These are phyloP conservation scores for Wickerhamomyces subpelliculosus DNA, from an alignment of 805 yeast species.

Conservation along the genomic window DNA sequence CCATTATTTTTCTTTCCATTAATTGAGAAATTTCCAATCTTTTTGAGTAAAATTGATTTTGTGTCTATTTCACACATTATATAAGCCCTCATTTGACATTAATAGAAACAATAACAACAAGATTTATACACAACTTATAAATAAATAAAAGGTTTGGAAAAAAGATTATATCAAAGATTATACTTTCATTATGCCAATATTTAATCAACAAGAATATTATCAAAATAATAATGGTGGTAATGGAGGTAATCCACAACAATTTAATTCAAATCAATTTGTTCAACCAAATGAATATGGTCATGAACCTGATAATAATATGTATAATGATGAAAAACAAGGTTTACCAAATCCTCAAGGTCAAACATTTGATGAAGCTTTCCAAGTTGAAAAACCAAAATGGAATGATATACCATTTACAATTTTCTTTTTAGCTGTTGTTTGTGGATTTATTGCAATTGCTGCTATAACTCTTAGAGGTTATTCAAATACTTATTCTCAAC, in stretches of 20 bases:
- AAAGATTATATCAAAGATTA: too few relatives aligned
- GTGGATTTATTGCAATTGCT: slow-evolving; percentile 67
- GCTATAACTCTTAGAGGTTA: slow-evolving; percentile 63
- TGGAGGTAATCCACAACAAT: background rate
- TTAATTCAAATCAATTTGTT: slow-evolving; percentile 1
- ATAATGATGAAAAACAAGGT: slow-evolving; percentile 24
- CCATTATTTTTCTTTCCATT: too few relatives aligned
- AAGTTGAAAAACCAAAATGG: slow-evolving; percentile 52
- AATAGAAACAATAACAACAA: too few relatives aligned
- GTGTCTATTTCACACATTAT: too few relatives aligned
- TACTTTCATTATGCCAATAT: too few relatives aligned
- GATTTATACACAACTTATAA: too few relatives aligned
- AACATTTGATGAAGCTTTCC: slow-evolving; percentile 62
- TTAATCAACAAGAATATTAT: background rate
- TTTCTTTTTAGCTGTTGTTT: slow-evolving; percentile 40
- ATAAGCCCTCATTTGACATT: too few relatives aligned
- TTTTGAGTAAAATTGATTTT: too few relatives aligned
- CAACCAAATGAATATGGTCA: slow-evolving; percentile 3
- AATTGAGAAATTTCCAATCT: too few relatives aligned
- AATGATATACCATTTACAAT: slow-evolving; percentile 70
- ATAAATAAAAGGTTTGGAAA: too few relatives aligned
- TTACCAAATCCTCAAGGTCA: slow-evolving; percentile 32
- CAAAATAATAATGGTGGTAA: background rate
- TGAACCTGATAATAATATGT: slow-evolving; percentile 7
- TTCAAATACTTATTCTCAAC: slow-evolving; percentile 42